These are phyloP conservation scores for Cryptosporidium bovis DNA, from an alignment of 169 alveolate species.

Conservation along the genomic window DNA sequence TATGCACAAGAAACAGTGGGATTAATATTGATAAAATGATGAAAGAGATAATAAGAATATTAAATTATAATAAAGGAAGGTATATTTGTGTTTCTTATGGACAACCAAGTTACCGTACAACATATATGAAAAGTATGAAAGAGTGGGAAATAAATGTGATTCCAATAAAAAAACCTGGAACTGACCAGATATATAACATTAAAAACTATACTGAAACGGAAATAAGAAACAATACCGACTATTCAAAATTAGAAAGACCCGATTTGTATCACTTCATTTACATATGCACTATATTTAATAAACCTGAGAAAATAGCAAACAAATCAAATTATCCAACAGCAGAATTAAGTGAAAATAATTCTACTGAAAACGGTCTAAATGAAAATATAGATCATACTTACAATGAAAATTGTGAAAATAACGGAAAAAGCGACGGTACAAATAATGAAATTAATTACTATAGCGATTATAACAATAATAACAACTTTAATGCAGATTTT, in stretches of 20 bases:
- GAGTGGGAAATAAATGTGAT: slow-evolving; percentile 55
- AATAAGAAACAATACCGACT: not conserved
- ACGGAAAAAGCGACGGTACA: too few relatives aligned
- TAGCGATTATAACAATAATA: not conserved
- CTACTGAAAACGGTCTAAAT: too few relatives aligned
- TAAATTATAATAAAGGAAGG: slow-evolving; percentile 82
- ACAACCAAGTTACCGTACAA: slow-evolving; percentile 87
- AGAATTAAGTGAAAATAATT: too few relatives aligned
- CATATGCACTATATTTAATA: slow-evolving; percentile 66
- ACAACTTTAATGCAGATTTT: not conserved
- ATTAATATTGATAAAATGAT: slow-evolving; percentile 88
- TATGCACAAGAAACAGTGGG: slow-evolving; percentile 91
- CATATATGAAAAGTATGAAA: slow-evolving; percentile 78
- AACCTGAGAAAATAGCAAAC: not conserved
- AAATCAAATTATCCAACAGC: too few relatives aligned
- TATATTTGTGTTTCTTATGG: slow-evolving; percentile 91
- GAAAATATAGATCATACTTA: too few relatives aligned
- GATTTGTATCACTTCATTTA: slow-evolving; percentile 77
- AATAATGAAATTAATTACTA: too few relatives aligned
- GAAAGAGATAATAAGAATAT: slow-evolving; percentile 81
- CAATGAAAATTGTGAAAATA: too few relatives aligned
- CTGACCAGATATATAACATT: slow-evolving; percentile 44
- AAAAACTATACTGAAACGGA: slow-evolving; percentile 45
- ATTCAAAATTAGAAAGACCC: slow-evolving; percentile 29
- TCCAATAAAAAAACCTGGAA: slow-evolving; percentile 58